Evolutionary conservation across 2,329 filamentous ascomycete species (phyloP).

Genomic region (Claviceps capensis): DNA sequence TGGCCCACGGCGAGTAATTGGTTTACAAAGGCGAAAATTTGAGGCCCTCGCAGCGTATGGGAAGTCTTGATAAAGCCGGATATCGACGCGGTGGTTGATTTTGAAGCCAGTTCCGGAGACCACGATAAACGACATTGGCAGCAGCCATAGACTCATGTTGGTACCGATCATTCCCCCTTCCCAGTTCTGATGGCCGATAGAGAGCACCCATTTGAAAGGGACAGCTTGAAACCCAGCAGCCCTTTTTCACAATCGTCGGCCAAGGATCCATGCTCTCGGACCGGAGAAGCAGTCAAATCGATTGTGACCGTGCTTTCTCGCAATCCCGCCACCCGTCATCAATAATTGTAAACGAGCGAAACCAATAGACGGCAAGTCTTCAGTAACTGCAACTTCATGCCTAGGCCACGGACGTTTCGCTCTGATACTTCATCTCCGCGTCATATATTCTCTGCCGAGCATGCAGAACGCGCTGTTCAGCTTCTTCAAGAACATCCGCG

Average conservation of each 20-base stretch:
- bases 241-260: slow-evolving; percentile 39
- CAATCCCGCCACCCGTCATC: too few species aligned
- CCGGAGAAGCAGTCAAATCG: too few species aligned
- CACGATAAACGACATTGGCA: slow-evolving; percentile 53
- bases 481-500: slow-evolving; percentile 15
- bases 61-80: slow-evolving; percentile 54
- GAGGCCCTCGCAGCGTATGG: slow-evolving; percentile 36
- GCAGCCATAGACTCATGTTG: slow-evolving; percentile 58
- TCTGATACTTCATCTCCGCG: slow-evolving; percentile 22
- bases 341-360: too few species aligned
- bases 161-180: slow-evolving; percentile 76
- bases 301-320: too few species aligned
- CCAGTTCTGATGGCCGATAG: slow-evolving; percentile 54
- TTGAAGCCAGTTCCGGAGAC: slow-evolving; percentile 56
- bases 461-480: slow-evolving; percentile 16
- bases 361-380: neutral
- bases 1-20: slow-evolving; percentile 68
- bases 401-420: slow-evolving; percentile 13
- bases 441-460: slow-evolving; percentile 23
- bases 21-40: slow-evolving; percentile 45
- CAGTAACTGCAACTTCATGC: neutral
- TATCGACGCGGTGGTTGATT: slow-evolving; percentile 77
- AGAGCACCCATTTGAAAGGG: slow-evolving; percentile 55
- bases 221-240: slow-evolving; percentile 34
- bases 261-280: slow-evolving; percentile 28